phyloP scores from a whole-genome alignment of 2,329 filamentous ascomycete species.

The Trichoderma sp. region DNA sequence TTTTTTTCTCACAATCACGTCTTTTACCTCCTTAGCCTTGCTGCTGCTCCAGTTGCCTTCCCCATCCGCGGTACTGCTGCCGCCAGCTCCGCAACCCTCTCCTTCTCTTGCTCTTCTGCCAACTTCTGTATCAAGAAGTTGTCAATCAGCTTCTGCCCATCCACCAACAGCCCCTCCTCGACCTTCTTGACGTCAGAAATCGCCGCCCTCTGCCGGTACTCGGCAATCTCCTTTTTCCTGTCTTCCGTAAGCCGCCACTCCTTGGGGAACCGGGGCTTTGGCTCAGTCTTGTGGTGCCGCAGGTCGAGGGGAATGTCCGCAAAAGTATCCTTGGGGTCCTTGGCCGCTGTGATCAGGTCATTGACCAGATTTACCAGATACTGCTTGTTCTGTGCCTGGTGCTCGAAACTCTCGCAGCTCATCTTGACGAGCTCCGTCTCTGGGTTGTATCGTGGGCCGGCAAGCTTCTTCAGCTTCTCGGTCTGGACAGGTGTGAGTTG shows the following conservation, averaged over 20 bases:
- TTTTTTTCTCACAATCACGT: not conserved
- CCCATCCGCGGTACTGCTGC: conserved; percentile 24
- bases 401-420: conserved; percentile 83
- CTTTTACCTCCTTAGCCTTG: conserved; percentile 27
- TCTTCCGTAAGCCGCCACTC: conserved; percentile 77
- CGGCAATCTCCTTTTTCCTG: conserved; percentile 63
- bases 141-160: conserved; percentile 52
- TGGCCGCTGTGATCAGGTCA: conserved; percentile 70
- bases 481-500: conserved; percentile 64
- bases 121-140: conserved; percentile 32
- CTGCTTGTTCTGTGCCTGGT: conserved; percentile 95
- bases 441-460: conserved; percentile 83
- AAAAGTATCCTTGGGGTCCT: conserved; percentile 76
- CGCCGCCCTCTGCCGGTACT: conserved; percentile 50
- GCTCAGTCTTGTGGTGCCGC: conserved; percentile 74
- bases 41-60: conserved; percentile 18
- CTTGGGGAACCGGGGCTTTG: conserved; percentile 68
- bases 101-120: conserved; percentile 34
- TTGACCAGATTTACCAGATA: conserved; percentile 78
- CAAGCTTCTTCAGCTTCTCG: conserved; percentile 82
- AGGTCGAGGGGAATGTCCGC: conserved; percentile 86
- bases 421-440: conserved; percentile 78
- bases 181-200: conserved; percentile 53
- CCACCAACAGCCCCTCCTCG: conserved; percentile 55
- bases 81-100: conserved; percentile 34